Conservation (phyloP, 495 filamentous ascomycete species). For the Xylaria palmicola region DNA sequence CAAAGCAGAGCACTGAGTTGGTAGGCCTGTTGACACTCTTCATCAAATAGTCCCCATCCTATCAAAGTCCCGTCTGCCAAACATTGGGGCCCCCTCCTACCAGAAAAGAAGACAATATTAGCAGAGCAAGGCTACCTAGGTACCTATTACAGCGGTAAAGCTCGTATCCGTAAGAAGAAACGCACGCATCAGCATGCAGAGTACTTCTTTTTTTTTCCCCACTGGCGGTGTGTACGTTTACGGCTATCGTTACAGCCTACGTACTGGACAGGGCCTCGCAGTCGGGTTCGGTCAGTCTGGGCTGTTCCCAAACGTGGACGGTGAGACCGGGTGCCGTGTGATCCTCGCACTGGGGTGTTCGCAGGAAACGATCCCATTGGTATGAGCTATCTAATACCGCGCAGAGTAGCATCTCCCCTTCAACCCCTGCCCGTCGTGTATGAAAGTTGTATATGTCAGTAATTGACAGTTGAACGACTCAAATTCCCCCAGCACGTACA, state of each 20-base stretch:
- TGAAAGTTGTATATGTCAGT: not conserved
- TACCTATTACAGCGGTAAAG: no score
- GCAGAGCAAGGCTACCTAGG: not conserved
- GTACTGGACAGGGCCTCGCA: not conserved
- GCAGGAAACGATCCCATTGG: slow-evolving; percentile 1
- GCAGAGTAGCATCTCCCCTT: not conserved
- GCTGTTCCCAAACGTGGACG: not conserved
- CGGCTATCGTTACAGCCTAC: no score
- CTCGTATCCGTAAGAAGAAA: not conserved
- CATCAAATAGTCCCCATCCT: no score
- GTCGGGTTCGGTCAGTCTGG: not conserved
- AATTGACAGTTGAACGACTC: not conserved
- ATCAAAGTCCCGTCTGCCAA: no score
- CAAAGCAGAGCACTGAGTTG: no score
- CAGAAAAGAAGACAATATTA: not conserved
- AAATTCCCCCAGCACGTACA: not conserved
- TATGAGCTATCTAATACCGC: not conserved
- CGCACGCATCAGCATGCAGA: not conserved
- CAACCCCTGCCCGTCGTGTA: not conserved
- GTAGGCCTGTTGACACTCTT: no score
- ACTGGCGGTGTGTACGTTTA: not conserved
- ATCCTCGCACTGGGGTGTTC: not conserved
- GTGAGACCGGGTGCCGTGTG: not conserved
- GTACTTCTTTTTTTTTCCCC: no score
- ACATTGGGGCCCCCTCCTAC: no score